Evolutionary conservation across 1,139 yeast genomes (phyloP).

Genomic region (Chernovozyma sophiae-reginae): DNA sequence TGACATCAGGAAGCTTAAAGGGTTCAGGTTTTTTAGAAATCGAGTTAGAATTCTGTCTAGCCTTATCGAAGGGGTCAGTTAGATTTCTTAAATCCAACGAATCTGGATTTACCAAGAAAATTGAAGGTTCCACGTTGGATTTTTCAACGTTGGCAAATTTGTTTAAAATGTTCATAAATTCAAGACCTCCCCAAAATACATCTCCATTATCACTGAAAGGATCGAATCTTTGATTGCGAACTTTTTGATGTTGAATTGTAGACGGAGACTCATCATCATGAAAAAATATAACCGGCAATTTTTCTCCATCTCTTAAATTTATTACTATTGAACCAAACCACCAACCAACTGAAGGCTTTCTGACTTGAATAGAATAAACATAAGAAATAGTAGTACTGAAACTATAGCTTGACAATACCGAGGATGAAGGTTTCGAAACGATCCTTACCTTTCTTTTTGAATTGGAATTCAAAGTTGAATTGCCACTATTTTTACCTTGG

Average conservation of each 20-base stretch:
- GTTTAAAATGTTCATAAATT: conserved; percentile 56
- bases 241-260: conserved; percentile 56
- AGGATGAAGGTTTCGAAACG: conserved; percentile 50
- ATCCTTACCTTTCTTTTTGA: conserved; percentile 10
- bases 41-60: conserved; percentile 12
- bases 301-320: conserved; percentile 66
- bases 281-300: conserved; percentile 79
- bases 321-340: conserved; percentile 87
- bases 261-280: conserved; percentile 87
- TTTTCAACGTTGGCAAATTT: conserved; percentile 58
- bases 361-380: conserved; percentile 73
- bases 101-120: conserved; percentile 76
- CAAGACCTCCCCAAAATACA: conserved; percentile 89
- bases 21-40: conserved; percentile 10
- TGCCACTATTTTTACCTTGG: conserved; percentile 6
- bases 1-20: conserved; percentile 38
- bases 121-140: conserved; percentile 67
- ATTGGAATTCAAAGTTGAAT: conserved; percentile 3
- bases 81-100: conserved; percentile 74
- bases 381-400: conserved; percentile 58
- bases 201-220: conserved; percentile 65
- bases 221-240: conserved; percentile 62
- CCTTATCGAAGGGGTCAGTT: conserved; percentile 49
- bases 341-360: conserved; percentile 82
- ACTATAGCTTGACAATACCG: conserved; percentile 58